These are phyloP conservation scores for Talaromyces sp. DNA, from an alignment of 2,329 filamentous ascomycete species.

Conservation along the genomic window DNA sequence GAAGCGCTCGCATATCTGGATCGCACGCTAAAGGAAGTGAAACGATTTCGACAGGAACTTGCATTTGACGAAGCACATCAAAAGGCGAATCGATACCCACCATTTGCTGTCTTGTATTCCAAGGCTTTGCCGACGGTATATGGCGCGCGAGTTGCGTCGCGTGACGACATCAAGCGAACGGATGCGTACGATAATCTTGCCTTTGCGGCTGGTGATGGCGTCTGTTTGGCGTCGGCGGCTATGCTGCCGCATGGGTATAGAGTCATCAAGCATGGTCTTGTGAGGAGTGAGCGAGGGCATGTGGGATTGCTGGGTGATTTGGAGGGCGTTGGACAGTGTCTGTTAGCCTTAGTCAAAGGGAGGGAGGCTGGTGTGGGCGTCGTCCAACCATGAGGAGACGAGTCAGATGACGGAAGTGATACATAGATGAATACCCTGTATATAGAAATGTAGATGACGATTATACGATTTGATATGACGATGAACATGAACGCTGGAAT, in stretches of 20 bases:
- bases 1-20: conserved; percentile 65
- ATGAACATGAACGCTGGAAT: not conserved
- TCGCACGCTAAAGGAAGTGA: conserved; percentile 68
- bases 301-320: conserved; percentile 83
- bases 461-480: not conserved
- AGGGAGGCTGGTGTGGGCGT: conserved; percentile 68
- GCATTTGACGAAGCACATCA: conserved; percentile 59
- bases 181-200: conserved; percentile 84
- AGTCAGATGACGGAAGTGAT: not conserved
- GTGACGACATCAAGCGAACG: conserved; percentile 69
- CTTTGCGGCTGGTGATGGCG: conserved; percentile 84
- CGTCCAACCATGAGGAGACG: no score
- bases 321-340: conserved; percentile 71
- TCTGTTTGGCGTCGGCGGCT: conserved; percentile 78
- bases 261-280: conserved; percentile 67
- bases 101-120: conserved; percentile 77
- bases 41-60: conserved; percentile 73
- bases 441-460: conserved; percentile 6
- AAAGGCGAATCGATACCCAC: conserved; percentile 71
- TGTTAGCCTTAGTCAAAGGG: conserved; percentile 66
- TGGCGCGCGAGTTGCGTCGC: conserved; percentile 69
- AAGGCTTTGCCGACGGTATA: conserved; percentile 84
- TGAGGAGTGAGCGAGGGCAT: conserved; percentile 80
- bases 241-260: conserved; percentile 81
- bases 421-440: conserved; percentile 13